Evolutionary conservation across 306 rosid genomes (phyloP).

Genomic region (Begonia loranthoides): DNA sequence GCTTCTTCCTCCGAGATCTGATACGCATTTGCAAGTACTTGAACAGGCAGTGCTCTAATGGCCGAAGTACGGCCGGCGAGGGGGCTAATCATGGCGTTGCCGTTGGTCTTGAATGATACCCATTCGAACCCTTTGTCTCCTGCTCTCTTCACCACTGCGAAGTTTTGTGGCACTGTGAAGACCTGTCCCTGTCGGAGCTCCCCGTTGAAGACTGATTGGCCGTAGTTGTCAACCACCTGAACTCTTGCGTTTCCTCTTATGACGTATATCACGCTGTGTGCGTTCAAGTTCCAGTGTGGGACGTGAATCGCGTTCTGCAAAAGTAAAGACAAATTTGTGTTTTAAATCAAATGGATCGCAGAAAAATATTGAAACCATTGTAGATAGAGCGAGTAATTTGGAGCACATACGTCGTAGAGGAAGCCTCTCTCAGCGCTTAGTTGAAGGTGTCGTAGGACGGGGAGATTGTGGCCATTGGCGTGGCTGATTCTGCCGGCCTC

Average conservation of each 20-base stretch:
- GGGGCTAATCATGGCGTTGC: constrained; percentile 16
- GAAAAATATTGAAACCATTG: too few species aligned
- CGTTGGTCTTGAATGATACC: constrained; percentile 44
- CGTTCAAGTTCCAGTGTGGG: constrained; percentile 49
- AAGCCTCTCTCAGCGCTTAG: constrained; percentile 30
- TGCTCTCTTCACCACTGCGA: constrained; percentile 25
- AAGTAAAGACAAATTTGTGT: background rate
- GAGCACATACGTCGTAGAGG: constrained; percentile 19
- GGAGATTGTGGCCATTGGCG: constrained; percentile 21
- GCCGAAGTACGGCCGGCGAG: constrained; percentile 26
- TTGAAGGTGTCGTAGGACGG: constrained; percentile 16
- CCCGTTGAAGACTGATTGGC: constrained; percentile 22
- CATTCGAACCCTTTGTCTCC: constrained; percentile 25
- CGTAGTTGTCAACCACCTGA: constrained; percentile 37
- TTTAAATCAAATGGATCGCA: too few species aligned
- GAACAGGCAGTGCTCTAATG: constrained; percentile 23
- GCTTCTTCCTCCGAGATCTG: constrained; percentile 22
- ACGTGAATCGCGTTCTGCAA: constrained; percentile 34
- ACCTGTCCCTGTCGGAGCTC: constrained; percentile 25
- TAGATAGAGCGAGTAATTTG: too few species aligned
- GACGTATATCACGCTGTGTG: constrained; percentile 32
- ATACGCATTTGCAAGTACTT: constrained; percentile 24
- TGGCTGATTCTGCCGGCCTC: constrained; percentile 24
- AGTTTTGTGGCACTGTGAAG: constrained; percentile 46
- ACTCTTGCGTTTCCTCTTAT: constrained; percentile 35